These are phyloP conservation scores for Huntiella bhutanensis DNA, from an alignment of 2,329 filamentous ascomycete species.

Conservation along the genomic window DNA sequence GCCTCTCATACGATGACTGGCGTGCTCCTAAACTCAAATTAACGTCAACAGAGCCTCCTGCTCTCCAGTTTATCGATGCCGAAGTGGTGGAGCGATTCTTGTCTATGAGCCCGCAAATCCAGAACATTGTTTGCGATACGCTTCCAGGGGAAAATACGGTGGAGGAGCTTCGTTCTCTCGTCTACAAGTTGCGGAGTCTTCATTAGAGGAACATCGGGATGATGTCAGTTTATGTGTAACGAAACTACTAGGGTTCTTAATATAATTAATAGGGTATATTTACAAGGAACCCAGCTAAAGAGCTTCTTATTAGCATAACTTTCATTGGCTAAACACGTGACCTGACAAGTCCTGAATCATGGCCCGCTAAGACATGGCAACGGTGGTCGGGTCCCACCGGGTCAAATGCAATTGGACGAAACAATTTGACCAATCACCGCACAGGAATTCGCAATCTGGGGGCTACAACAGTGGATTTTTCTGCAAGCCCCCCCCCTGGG, in stretches of 20 bases:
- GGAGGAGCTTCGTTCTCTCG: slow-evolving; percentile 40
- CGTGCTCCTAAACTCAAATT: slow-evolving; percentile 64
- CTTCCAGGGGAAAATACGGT: slow-evolving; percentile 34
- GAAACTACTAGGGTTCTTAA: neutral
- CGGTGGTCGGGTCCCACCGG: slow-evolving; percentile 10
- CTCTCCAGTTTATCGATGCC: slow-evolving; percentile 78
- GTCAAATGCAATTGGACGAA: slow-evolving; percentile 5
- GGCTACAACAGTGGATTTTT: slow-evolving; percentile 1
- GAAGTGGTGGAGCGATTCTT: slow-evolving; percentile 78
- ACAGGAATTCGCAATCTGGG: slow-evolving; percentile 10
- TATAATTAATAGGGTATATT: neutral
- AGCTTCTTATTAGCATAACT: neutral
- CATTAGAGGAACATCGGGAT: slow-evolving; percentile 23
- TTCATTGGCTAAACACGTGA: slow-evolving; percentile 6
- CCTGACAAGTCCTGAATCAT: neutral
- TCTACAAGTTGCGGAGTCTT: slow-evolving; percentile 44
- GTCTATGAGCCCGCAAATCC: slow-evolving; percentile 41
- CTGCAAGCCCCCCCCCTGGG: neutral
- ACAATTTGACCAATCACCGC: slow-evolving; percentile 5
- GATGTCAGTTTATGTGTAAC: neutral
- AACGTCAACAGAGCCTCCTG: slow-evolving; percentile 47
- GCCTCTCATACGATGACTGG: slow-evolving; percentile 59
- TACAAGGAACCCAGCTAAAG: neutral
- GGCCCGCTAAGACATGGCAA: neutral
- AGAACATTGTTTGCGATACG: slow-evolving; percentile 33